Evolutionary conservation across 2,329 filamentous ascomycete genomes (phyloP).

Genomic region (Gaeumannomyces sp.): DNA sequence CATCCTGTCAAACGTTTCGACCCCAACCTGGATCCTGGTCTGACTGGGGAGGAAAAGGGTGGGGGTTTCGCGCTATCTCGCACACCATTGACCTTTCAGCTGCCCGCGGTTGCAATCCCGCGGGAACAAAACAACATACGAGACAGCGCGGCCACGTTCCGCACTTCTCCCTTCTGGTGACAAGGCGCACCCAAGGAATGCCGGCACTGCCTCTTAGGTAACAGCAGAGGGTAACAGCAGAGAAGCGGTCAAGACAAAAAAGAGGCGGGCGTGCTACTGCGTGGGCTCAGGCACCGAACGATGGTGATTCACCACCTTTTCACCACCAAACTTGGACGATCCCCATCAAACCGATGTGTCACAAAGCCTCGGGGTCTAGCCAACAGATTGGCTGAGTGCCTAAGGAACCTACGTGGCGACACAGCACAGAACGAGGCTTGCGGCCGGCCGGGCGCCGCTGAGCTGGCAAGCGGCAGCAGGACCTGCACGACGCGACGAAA

Average conservation of each 20-base stretch:
- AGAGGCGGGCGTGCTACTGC: too few species aligned
- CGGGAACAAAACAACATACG: neutral
- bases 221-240: neutral
- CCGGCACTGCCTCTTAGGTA: neutral
- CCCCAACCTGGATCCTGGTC: neutral
- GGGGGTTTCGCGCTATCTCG: too few species aligned
- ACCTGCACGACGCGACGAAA: neutral
- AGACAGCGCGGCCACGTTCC: neutral
- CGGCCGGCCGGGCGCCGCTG: neutral
- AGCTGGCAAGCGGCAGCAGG: neutral
- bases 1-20: slow-evolving; percentile 6
- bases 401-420: neutral
- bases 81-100: neutral
- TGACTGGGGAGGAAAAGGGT: neutral
- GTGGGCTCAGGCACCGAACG: too few species aligned
- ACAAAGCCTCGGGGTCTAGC: neutral
- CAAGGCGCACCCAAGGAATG: neutral
- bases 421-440: neutral
- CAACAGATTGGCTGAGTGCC: neutral
- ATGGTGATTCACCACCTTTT: neutral
- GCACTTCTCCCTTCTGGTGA: too few species aligned
- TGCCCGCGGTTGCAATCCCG: neutral
- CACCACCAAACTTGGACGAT: neutral
- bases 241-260: neutral
- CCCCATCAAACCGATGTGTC: neutral